Evolutionary conservation across 1,284 basidiomycete genomes (phyloP).

Genomic region (Ustilago lituana): DNA sequence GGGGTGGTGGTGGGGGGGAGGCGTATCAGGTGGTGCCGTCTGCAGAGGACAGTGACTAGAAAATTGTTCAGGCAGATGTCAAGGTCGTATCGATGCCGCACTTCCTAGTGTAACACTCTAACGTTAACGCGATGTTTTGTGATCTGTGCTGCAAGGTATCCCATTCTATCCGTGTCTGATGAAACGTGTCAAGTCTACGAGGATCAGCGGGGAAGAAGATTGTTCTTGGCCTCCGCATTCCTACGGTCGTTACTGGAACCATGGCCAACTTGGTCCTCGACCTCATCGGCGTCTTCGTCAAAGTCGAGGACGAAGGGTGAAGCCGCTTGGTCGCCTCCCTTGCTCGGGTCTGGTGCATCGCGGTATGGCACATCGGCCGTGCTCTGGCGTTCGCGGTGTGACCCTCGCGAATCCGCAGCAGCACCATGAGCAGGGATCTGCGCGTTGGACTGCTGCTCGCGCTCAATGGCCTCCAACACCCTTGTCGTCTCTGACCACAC

Average conservation of each 20-base stretch:
- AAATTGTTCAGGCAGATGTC: no score
- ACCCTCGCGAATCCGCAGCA: no score
- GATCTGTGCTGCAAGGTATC: no score
- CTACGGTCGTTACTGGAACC: no score
- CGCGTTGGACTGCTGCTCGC: slow-evolving; percentile 5
- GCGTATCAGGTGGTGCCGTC: slow-evolving; percentile 24
- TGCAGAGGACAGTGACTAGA: slow-evolving; percentile 14
- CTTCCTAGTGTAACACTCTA: no score
- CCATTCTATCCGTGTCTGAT: background rate
- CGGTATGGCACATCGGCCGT: background rate
- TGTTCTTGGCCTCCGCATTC: background rate
- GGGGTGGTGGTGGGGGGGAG: background rate
- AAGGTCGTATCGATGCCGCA: no score
- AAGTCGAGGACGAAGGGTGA: slow-evolving; percentile 31
- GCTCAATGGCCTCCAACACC: slow-evolving; percentile 23
- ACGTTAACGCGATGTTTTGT: no score
- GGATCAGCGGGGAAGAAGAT: slow-evolving; percentile 15
- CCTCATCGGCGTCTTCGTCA: slow-evolving; percentile 15
- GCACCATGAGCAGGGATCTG: no score
- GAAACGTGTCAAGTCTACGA: no score
- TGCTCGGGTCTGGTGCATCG: slow-evolving; percentile 6
- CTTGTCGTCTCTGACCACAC: slow-evolving; percentile 41
- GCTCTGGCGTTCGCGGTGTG: no score
- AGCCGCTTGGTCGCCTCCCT: background rate
- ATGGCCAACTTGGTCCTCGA: background rate